These are phyloP conservation scores for Camellia granthamiana DNA, from an alignment of 148 eudicot genomes.

Conservation along the genomic window DNA sequence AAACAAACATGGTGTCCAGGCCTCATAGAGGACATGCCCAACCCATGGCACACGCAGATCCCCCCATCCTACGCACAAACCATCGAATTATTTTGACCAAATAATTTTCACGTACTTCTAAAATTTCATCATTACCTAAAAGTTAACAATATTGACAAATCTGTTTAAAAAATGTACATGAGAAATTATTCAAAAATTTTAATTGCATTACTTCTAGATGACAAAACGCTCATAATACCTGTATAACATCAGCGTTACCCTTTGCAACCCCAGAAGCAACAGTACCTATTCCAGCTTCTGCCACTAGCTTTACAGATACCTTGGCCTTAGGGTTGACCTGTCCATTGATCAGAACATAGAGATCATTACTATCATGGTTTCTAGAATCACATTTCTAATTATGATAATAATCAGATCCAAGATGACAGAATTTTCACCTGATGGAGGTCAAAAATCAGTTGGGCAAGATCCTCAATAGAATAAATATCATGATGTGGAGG, in stretches of 20 bases:
- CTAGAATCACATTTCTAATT: background rate
- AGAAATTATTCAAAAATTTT: background rate
- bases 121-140: background rate
- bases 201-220: background rate
- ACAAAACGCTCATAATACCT: conserved; percentile 44
- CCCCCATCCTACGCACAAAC: background rate
- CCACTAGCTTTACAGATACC: conserved; percentile 98
- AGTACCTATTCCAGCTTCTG: conserved; percentile 99
- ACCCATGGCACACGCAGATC: no score
- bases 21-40: no score
- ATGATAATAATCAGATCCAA: background rate
- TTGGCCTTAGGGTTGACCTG: conserved; percentile 98
- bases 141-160: background rate
- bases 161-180: background rate
- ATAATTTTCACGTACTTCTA: background rate
- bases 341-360: conserved; percentile 23
- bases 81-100: background rate
- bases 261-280: conserved; percentile 99
- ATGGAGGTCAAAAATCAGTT: conserved; percentile 93
- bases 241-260: conserved; percentile 97
- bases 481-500: conserved; percentile 99
- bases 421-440: conserved; percentile 49
- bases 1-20: no score
- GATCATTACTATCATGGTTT: background rate
- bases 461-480: conserved; percentile 99